Conservation (phyloP, 75 land plant species). For the Pinus taeda region DNA sequence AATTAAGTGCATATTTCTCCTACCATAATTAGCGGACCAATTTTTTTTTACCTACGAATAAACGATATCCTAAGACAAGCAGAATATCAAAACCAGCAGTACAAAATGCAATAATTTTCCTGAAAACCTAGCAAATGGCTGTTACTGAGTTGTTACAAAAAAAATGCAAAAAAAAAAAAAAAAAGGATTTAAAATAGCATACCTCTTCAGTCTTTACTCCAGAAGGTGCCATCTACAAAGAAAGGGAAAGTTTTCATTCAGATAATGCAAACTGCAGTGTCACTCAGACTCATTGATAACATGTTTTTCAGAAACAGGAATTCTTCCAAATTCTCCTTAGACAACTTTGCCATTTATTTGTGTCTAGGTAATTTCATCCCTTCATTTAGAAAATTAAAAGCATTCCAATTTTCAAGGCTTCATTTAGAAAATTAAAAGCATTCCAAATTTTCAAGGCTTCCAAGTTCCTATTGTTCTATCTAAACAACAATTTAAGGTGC, state of each 20-base stretch:
- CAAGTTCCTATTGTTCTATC: background rate
- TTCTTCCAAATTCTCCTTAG: background rate
- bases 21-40: background rate
- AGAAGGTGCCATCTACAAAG: conserved; percentile 34
- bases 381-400: background rate
- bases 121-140: background rate
- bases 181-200: conserved; percentile 2
- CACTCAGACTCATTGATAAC: background rate
- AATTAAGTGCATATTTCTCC: background rate
- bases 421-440: too few relatives aligned
- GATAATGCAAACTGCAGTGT: background rate
- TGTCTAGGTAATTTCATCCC: background rate
- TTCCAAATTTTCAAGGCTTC: background rate
- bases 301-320: background rate
- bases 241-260: conserved; percentile 1
- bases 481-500: background rate
- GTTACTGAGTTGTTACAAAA: background rate
- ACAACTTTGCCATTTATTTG: background rate
- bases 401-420: background rate
- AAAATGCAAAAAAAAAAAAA: background rate
- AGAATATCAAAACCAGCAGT: background rate
- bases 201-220: conserved; percentile 51
- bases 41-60: background rate
- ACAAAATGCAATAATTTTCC: background rate
- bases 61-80: background rate